phyloP scores from a whole-genome alignment of 345 rosid genomes.

The Hibiscus mutabilis region DNA sequence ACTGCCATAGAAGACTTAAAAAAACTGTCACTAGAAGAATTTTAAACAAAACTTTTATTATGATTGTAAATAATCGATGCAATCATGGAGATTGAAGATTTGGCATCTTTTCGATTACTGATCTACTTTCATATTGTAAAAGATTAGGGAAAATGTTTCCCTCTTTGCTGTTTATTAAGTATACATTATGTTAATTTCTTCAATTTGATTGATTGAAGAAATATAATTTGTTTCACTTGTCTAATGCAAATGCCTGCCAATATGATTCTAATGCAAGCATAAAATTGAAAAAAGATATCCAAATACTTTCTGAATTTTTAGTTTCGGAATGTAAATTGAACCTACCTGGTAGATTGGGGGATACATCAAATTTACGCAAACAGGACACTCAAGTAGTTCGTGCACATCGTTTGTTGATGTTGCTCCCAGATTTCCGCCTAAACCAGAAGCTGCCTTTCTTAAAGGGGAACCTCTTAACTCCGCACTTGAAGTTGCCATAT shows the following conservation, averaged over 20 bases:
- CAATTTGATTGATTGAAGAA: not conserved
- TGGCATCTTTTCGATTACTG: not conserved
- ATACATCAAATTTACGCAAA: slow-evolving; percentile 70
- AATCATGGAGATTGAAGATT: not conserved
- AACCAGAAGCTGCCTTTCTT: slow-evolving; percentile 34
- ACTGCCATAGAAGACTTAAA: slow-evolving; percentile 31
- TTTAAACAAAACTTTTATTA: not conserved
- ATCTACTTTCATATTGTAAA: no score
- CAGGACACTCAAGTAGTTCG: slow-evolving; percentile 76
- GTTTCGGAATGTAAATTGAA: not conserved
- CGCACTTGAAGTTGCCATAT: slow-evolving; percentile 36
- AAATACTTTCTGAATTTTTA: not conserved
- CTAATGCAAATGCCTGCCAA: not conserved
- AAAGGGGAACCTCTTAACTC: slow-evolving; percentile 39
- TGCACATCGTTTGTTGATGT: slow-evolving; percentile 55
- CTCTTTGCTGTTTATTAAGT: no score
- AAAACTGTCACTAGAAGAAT: slow-evolving; percentile 4
- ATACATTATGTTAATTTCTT: not conserved
- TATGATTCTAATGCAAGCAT: not conserved
- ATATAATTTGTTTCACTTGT: not conserved
- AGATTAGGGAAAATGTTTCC: no score
- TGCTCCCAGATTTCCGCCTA: slow-evolving; percentile 42
- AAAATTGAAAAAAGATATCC: not conserved
- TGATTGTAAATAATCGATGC: not conserved
- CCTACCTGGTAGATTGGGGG: slow-evolving; percentile 86